Base-by-base conservation (phyloP, 495 filamentous ascomycete genomes). In the Xylaria venustula region DNA sequence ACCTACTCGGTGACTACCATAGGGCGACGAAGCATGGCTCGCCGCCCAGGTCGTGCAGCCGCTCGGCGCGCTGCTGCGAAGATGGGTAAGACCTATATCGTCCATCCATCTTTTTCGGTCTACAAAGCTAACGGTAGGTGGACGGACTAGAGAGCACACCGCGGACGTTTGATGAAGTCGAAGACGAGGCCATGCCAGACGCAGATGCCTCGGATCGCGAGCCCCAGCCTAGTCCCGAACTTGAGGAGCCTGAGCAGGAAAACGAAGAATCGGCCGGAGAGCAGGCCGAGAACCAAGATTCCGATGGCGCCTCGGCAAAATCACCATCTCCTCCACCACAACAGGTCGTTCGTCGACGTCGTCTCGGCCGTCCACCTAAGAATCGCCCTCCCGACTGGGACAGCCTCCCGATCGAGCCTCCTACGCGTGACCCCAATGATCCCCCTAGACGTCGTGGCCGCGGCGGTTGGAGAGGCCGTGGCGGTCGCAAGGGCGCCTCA, bases 351-450 rank as follows among this genome's bases (percentile, higher is more conserved):
- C 87, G 90, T 66, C 88, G 90, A 70, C 85, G 90, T 62, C 89
- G 93, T 44, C 83, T 92, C 2, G 93, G 93, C 14, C 86, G 93
- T 28, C 92, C 92, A 1, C 90, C 93, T 20, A 93, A 92, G 81
- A 91, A 90, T 66, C 83, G 85, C 23, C 88, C 88, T 0, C 85
- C 88, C 5, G 90, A 90, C 70, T 91, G 88, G 86, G 85, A 91
- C 69, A 70, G 73, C 5, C 58, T 77, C 36, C 82, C 80, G 4
- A 83, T 88, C 57, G 83, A 86, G 58, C 75, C 71, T 0, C 85
- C 85, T 20, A 78, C 79, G 36, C 72, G 78, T 37, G 81, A 84
- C 67, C 70, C 82, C 56, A 74, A 81, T 63, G 77, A 86, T 55
- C 62, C 92, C 76, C 69, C 80, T 4, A 79, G 86, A 56, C 82